phyloP scores from a whole-genome alignment of 192 early-diverging fungal genomes.

The Rhizophlyctis rosea region DNA sequence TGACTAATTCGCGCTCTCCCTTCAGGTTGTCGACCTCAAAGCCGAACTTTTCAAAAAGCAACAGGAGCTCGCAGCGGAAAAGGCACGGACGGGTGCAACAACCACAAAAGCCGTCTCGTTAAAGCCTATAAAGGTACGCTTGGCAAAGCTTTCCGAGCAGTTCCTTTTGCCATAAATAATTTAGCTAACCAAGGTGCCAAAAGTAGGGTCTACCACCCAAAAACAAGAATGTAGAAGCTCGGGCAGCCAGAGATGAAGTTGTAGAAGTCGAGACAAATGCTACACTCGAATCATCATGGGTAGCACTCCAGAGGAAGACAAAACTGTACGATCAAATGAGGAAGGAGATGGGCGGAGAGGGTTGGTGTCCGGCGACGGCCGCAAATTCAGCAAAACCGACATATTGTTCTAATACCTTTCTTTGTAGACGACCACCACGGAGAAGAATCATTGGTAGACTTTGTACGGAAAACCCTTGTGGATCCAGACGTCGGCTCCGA shows the following conservation, averaged over 20 bases:
- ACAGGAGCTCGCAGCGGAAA: slow-evolving; percentile 31
- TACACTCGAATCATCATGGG: slow-evolving; percentile 36
- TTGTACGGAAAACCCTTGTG: slow-evolving; percentile 42
- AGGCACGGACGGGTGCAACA: slow-evolving; percentile 12
- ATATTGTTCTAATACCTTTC: neutral
- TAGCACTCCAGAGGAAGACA: slow-evolving; percentile 59
- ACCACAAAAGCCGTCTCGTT: slow-evolving; percentile 11
- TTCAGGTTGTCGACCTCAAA: slow-evolving; percentile 43
- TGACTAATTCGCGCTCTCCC: neutral
- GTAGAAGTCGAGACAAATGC: slow-evolving; percentile 18
- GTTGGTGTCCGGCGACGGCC: neutral
- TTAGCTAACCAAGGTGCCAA: neutral
- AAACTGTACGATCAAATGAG: slow-evolving; percentile 56
- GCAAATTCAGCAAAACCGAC: neutral
- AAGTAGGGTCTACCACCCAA: slow-evolving; percentile 20
- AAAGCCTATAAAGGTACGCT: slow-evolving; percentile 35
- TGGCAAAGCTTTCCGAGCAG: neutral
- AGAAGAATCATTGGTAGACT: slow-evolving; percentile 56
- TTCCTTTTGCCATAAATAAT: neutral
- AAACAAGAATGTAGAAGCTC: slow-evolving; percentile 47
- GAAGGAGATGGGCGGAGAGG: slow-evolving; percentile 31
- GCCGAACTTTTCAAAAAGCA: slow-evolving; percentile 40
- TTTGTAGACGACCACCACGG: slow-evolving; percentile 29
- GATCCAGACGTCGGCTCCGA: slow-evolving; percentile 10
- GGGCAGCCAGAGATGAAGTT: slow-evolving; percentile 32